Evolutionary conservation across 768 basidiomycete species (phyloP).

Genomic region (Amanita pseudoporphyria): DNA sequence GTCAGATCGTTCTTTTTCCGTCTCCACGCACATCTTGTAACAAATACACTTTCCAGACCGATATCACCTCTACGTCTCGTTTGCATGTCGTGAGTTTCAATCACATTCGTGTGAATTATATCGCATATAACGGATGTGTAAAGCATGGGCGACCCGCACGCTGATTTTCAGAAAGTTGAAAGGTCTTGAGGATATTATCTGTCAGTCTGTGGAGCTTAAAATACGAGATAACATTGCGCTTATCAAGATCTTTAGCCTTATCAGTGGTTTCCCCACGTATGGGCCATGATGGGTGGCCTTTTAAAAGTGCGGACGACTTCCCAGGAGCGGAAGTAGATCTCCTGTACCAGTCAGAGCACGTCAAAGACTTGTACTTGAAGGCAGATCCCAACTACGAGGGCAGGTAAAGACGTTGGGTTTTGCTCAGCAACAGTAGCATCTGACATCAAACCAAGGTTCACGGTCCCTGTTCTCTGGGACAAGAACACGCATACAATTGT

Average conservation of each 20-base stretch:
- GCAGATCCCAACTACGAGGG: constrained; percentile 65
- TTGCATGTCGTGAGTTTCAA: constrained; percentile 61
- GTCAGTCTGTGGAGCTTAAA: constrained; percentile 31
- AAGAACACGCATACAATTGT: constrained; percentile 81
- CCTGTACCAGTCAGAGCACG: constrained; percentile 52
- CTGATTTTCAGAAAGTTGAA: constrained; percentile 88
- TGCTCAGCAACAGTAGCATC: no score
- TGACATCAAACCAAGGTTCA: constrained; percentile 41
- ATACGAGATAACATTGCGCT: background rate
- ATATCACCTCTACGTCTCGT: constrained; percentile 87
- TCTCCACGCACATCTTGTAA: background rate
- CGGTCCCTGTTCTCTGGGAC: constrained; percentile 91
- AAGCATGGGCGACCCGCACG: constrained; percentile 91
- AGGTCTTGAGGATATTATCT: constrained; percentile 76
- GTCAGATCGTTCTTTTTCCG: constrained; percentile 26
- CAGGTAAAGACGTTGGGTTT: constrained; percentile 27
- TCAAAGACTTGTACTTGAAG: constrained; percentile 81
- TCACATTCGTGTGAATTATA: background rate
- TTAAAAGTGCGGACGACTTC: constrained; percentile 57
- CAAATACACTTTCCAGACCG: constrained; percentile 41
- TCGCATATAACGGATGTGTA: constrained; percentile 6
- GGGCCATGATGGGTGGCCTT: constrained; percentile 83
- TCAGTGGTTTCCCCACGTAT: constrained; percentile 80
- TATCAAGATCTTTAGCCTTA: constrained; percentile 38
- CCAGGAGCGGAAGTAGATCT: constrained; percentile 74